Percentiles rank a stretch among this genome's conserved stretches.
Evolutionary conservation across 352 stramenopile species (phyloP).

Genomic region (Phytopythium oedochilum): DNA sequence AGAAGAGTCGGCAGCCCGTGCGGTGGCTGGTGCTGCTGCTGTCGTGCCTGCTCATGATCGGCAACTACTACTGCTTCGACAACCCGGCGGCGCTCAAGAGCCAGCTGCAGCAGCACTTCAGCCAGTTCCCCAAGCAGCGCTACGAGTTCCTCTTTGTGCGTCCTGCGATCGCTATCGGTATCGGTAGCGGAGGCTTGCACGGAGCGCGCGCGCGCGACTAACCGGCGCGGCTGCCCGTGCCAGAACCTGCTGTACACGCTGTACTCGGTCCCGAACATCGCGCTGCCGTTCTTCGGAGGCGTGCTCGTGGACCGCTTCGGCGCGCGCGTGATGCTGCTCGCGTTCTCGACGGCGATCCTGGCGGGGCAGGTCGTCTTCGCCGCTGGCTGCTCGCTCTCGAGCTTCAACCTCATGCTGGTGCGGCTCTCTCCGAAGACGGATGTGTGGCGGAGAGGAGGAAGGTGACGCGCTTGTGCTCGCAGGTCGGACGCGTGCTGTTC

Average conservation of each 20-base stretch:
- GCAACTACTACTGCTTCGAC: slow-evolving; percentile 92
- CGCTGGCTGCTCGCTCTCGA: slow-evolving; percentile 71
- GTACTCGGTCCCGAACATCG: slow-evolving; percentile 91
- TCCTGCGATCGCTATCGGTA: slow-evolving; percentile 3
- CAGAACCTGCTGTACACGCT: slow-evolving; percentile 93
- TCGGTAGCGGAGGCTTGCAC: too few species aligned
- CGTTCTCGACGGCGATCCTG: slow-evolving; percentile 84
- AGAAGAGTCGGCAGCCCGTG: slow-evolving; percentile 71
- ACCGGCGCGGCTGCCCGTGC: neutral
- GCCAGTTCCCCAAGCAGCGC: slow-evolving; percentile 55
- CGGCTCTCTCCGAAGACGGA: neutral
- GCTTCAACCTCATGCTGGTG: slow-evolving; percentile 78
- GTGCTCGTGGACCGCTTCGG: slow-evolving; percentile 89
- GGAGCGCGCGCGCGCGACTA: too few species aligned
- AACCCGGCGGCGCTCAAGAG: slow-evolving; percentile 86
- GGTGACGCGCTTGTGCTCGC: slow-evolving; percentile 1
- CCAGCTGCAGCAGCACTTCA: slow-evolving; percentile 85
- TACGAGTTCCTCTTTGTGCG: slow-evolving; percentile 83
- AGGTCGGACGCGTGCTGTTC: slow-evolving; percentile 88
- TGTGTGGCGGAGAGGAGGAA: neutral
- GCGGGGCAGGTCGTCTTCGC: slow-evolving; percentile 87
- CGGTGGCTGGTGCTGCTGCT: slow-evolving; percentile 87
- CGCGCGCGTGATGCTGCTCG: slow-evolving; percentile 73
- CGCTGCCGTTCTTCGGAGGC: slow-evolving; percentile 92
- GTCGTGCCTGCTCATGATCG: slow-evolving; percentile 86